Percentiles rank a stretch among this genome's conserved stretches.
phyloP scores from a whole-genome alignment of 2,329 filamentous ascomycete genomes.

The Ciborinia camelliae region DNA sequence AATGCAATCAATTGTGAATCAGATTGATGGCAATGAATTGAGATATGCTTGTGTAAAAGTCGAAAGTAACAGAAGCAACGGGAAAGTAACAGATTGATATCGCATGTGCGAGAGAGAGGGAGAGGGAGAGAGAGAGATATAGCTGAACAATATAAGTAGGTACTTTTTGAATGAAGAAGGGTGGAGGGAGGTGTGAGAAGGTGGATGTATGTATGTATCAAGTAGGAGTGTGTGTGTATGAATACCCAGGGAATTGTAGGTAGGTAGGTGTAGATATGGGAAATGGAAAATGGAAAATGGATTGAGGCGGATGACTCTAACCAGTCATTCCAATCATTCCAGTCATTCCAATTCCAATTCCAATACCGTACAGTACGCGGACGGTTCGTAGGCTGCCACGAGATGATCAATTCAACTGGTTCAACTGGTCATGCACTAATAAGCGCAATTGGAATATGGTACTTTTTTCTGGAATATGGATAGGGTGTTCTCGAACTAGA shows the following conservation, averaged over 20 bases:
- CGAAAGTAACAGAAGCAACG: not conserved
- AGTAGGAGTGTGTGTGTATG: constrained; percentile 8
- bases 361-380: not conserved
- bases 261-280: too few species aligned
- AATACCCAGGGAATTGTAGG: too few species aligned
- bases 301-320: constrained; percentile 17
- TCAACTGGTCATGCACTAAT: constrained; percentile 20
- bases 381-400: constrained; percentile 21
- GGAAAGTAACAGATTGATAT: not conserved
- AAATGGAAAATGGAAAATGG: too few species aligned
- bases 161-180: not conserved
- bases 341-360: constrained; percentile 16
- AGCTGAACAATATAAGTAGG: constrained; percentile 6
- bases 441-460: constrained; percentile 18
- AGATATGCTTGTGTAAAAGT: not conserved
- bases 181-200: constrained; percentile 1
- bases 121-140: too few species aligned
- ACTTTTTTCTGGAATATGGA: not conserved
- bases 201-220: not conserved
- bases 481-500: constrained; percentile 1
- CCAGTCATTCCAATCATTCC: constrained; percentile 18
- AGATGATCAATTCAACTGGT: constrained; percentile 20
- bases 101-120: not conserved
- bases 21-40: not conserved
- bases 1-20: constrained; percentile 24